Conservation (phyloP, 2,329 filamentous ascomycete species). For the Ophiocordyceps sinensis region DNA sequence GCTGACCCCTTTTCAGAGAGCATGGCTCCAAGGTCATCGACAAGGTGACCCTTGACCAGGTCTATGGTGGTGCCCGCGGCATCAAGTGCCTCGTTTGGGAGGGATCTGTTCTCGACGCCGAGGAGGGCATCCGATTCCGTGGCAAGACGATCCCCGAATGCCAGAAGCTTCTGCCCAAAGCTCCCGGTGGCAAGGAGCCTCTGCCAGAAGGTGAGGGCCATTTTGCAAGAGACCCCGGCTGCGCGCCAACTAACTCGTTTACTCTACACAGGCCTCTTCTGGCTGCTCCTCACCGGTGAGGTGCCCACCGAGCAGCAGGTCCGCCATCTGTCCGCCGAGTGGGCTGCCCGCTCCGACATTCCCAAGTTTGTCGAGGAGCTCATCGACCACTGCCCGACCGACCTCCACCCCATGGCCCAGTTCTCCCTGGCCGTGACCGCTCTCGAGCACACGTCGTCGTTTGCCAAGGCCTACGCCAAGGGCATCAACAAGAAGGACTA, state of each 20-base stretch:
- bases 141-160: conserved; percentile 99
- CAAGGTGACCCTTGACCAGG: conserved; percentile 97
- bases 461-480: conserved; percentile 97
- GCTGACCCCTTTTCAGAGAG: conserved; percentile 44
- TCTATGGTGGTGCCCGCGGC: conserved; percentile 96
- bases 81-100: conserved; percentile 99
- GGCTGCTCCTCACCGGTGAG: conserved; percentile 96
- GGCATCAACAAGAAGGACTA: conserved; percentile 99
- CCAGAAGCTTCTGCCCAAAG: conserved; percentile 94
- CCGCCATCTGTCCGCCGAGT: conserved; percentile 93
- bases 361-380: conserved; percentile 99
- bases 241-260: not conserved
- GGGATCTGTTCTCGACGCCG: conserved; percentile 90
- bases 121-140: conserved; percentile 99
- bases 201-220: conserved; percentile 65
- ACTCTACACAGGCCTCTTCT: conserved; percentile 67
- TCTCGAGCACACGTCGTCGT: conserved; percentile 95
- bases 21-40: conserved; percentile 90
- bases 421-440: conserved; percentile 96
- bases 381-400: conserved; percentile 97
- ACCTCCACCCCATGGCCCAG: conserved; percentile 99
- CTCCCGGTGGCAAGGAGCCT: conserved; percentile 89
- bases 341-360: conserved; percentile 92
- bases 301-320: conserved; percentile 97
- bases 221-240: not conserved